Evolutionary conservation across 228 moss, liverwort and hornwort genomes (phyloP).

Genomic region (Sphagnum fallax): DNA sequence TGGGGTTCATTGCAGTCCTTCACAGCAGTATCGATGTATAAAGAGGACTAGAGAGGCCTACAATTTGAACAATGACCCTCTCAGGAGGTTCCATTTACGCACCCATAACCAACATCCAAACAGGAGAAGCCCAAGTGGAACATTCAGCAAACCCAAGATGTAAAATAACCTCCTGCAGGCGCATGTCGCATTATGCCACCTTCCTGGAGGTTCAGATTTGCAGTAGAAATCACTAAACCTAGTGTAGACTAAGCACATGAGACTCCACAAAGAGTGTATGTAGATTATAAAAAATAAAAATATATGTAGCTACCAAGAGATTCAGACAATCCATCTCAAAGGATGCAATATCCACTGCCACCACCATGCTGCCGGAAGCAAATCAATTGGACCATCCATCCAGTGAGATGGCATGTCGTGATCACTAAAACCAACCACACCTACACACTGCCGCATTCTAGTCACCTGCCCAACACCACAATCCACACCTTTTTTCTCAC

Average conservation of each 20-base stretch:
- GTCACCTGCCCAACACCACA: conserved; percentile 43
- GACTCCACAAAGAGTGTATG: conserved; percentile 26
- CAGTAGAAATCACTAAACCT: conserved; percentile 26
- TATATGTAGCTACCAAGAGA: conserved; percentile 33
- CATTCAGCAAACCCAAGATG: too few relatives aligned
- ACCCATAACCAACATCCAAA: too few relatives aligned
- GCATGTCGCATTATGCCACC: neutral
- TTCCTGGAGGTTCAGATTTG: conserved; percentile 19
- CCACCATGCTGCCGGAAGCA: conserved; percentile 14
- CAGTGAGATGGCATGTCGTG: conserved; percentile 99
- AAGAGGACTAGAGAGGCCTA: too few relatives aligned
- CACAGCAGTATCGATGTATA: too few relatives aligned
- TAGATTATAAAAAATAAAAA: neutral
- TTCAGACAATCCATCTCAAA: conserved; percentile 82
- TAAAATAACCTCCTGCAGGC: too few relatives aligned
- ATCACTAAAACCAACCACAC: too few relatives aligned
- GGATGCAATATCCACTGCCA: conserved; percentile 98
- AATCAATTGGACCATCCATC: conserved; percentile 94
- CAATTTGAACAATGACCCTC: too few relatives aligned
- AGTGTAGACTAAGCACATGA: conserved; percentile 17
- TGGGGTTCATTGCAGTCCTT: too few relatives aligned
- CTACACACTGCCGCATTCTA: conserved; percentile 26
- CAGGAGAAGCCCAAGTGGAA: too few relatives aligned
- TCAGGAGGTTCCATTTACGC: too few relatives aligned
- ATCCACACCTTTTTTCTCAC: conserved; percentile 30